A percentile compares a stretch with the other conserved stretches of the same genome.
phyloP scores from a whole-genome alignment of 2,329 filamentous ascomycete genomes.

The Fusarium poae region DNA sequence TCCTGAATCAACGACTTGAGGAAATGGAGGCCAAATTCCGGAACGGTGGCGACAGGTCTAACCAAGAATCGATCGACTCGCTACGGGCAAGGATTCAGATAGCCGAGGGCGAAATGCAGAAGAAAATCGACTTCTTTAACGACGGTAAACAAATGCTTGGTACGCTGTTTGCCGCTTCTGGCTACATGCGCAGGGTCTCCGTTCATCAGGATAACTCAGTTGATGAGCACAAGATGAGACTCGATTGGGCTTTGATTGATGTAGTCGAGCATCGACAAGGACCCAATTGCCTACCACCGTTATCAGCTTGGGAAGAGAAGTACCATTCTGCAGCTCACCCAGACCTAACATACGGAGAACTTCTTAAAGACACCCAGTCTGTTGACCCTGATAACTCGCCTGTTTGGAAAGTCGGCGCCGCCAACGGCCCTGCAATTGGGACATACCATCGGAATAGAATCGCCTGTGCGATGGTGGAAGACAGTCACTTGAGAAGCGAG shows the following conservation, averaged over 20 bases:
- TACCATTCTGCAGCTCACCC: not conserved
- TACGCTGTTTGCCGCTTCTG: not conserved
- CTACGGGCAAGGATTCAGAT: not conserved
- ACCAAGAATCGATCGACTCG: not conserved
- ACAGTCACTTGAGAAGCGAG: not conserved
- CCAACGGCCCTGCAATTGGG: not conserved
- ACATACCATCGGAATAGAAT: not conserved
- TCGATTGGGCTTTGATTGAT: constrained; percentile 3
- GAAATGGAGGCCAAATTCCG: not conserved
- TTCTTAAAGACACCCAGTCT: not conserved
- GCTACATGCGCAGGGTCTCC: not conserved
- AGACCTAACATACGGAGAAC: too few species aligned
- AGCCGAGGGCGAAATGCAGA: not conserved
- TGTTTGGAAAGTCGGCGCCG: not conserved
- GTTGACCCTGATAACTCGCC: not conserved
- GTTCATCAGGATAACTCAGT: too few species aligned
- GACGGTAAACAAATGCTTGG: not conserved
- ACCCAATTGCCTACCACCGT: not conserved
- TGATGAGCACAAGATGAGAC: not conserved
- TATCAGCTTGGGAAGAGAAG: not conserved
- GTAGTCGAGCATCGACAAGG: not conserved
- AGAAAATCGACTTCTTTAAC: not conserved
- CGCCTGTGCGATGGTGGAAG: not conserved
- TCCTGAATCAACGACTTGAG: not conserved
- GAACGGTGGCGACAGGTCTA: not conserved